Evolutionary conservation across 2,329 filamentous ascomycete species (phyloP).

Genomic region (Fusarium concolor): DNA sequence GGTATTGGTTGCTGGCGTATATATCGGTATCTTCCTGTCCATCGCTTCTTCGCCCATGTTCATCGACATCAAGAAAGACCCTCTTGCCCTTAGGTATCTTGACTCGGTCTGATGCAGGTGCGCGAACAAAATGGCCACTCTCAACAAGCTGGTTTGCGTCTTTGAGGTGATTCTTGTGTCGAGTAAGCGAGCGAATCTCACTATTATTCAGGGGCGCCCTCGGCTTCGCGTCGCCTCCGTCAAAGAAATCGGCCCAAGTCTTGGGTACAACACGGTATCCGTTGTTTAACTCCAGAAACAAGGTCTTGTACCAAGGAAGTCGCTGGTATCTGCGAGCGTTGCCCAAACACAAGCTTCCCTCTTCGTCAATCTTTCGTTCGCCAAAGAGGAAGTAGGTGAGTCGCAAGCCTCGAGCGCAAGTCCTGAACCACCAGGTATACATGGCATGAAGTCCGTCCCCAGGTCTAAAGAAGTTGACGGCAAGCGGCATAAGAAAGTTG

Average conservation of each 20-base stretch:
- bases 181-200: slow-evolving; percentile 53
- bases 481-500: slow-evolving; percentile 93
- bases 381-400: slow-evolving; percentile 95
- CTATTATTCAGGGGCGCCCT: slow-evolving; percentile 50
- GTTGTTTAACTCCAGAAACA: slow-evolving; percentile 61
- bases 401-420: slow-evolving; percentile 81
- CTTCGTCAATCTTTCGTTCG: slow-evolving; percentile 82
- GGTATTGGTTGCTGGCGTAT: slow-evolving; percentile 71
- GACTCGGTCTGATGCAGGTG: slow-evolving; percentile 95
- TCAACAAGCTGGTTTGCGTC: slow-evolving; percentile 66
- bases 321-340: slow-evolving; percentile 48
- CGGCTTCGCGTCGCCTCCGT: slow-evolving; percentile 60
- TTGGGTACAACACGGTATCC: slow-evolving; percentile 60
- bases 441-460: slow-evolving; percentile 85
- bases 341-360: slow-evolving; percentile 71
- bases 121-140: slow-evolving; percentile 86
- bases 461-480: slow-evolving; percentile 85
- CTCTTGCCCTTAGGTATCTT: slow-evolving; percentile 86
- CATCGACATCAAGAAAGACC: slow-evolving; percentile 82
- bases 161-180: slow-evolving; percentile 61
- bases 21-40: slow-evolving; percentile 64
- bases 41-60: slow-evolving; percentile 71
- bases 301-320: slow-evolving; percentile 55
- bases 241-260: slow-evolving; percentile 69
- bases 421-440: slow-evolving; percentile 97